phyloP scores from a whole-genome alignment of 495 filamentous ascomycete genomes.

The Mycothermus thermophilus region DNA sequence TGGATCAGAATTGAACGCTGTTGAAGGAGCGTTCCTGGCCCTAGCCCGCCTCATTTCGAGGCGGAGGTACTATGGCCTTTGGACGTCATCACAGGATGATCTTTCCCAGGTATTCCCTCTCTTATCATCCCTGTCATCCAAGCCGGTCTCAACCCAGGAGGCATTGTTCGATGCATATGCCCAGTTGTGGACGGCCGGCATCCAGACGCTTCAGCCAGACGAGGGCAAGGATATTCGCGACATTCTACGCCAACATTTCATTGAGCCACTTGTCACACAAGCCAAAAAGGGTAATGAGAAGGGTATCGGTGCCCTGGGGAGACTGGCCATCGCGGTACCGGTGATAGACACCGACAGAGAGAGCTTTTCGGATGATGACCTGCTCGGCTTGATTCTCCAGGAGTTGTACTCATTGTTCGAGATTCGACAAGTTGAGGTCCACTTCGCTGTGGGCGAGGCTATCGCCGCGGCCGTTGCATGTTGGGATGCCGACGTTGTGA shows the following conservation, averaged over 20 bases:
- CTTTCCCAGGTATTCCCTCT: slow-evolving; percentile 11
- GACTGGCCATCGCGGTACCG: slow-evolving; percentile 41
- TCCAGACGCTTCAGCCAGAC: slow-evolving; percentile 9
- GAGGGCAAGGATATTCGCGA: neutral
- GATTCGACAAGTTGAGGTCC: slow-evolving; percentile 67
- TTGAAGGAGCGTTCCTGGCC: slow-evolving; percentile 23
- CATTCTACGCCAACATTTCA: slow-evolving; percentile 18
- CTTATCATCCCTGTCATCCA: slow-evolving; percentile 9
- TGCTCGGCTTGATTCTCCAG: slow-evolving; percentile 36
- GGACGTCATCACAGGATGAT: neutral
- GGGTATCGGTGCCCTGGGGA: slow-evolving; percentile 63
- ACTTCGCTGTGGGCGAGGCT: slow-evolving; percentile 81
- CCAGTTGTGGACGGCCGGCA: slow-evolving; percentile 58
- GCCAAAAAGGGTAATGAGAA: slow-evolving; percentile 73
- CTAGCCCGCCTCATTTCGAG: slow-evolving; percentile 18
- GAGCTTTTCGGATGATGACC: too few relatives aligned
- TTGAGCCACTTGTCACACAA: slow-evolving; percentile 45
- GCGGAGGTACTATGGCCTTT: slow-evolving; percentile 13
- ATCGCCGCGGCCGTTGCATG: slow-evolving; percentile 60
- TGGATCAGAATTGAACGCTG: slow-evolving; percentile 23
- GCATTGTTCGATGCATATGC: slow-evolving; percentile 50
- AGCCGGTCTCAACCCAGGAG: slow-evolving; percentile 20
- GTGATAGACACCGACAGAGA: slow-evolving; percentile 9
- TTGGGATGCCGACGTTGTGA: slow-evolving; percentile 52
- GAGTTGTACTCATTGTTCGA: slow-evolving; percentile 65